Percentiles rank a stretch among this genome's conserved stretches.
phyloP scores from a whole-genome alignment of 2,329 filamentous ascomycete species.

The Monilinia fructigena region DNA sequence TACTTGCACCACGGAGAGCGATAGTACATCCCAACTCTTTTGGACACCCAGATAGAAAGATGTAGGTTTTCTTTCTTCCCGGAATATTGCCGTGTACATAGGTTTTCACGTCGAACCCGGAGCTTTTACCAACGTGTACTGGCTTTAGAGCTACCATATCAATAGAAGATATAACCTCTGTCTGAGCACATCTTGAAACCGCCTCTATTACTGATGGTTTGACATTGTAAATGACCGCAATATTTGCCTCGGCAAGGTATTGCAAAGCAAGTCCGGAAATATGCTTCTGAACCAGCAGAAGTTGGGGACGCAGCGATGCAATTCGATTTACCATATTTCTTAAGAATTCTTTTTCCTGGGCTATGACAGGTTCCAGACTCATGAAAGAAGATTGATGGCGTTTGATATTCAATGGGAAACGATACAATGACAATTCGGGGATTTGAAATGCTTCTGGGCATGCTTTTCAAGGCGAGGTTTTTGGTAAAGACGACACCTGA shows the following conservation, averaged over 20 bases:
- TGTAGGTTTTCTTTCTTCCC: slow-evolving; percentile 86
- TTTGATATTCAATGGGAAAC: slow-evolving; percentile 91
- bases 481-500: slow-evolving; percentile 97
- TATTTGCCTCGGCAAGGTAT: slow-evolving; percentile 81
- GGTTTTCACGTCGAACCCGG: slow-evolving; percentile 91
- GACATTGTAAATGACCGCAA: slow-evolving; percentile 94
- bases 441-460: slow-evolving; percentile 80
- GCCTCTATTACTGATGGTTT: slow-evolving; percentile 95
- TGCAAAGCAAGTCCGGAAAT: slow-evolving; percentile 89
- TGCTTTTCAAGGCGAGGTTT: slow-evolving; percentile 92
- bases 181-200: slow-evolving; percentile 87
- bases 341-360: slow-evolving; percentile 92
- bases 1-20: slow-evolving; percentile 78
- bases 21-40: slow-evolving; percentile 94
- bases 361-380: slow-evolving; percentile 94
- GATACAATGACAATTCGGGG: slow-evolving; percentile 90
- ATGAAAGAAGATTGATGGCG: slow-evolving; percentile 93
- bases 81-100: slow-evolving; percentile 76
- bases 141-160: slow-evolving; percentile 81
- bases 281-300: slow-evolving; percentile 88
- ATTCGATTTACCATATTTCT: slow-evolving; percentile 91
- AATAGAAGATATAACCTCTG: slow-evolving; percentile 88
- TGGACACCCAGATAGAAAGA: slow-evolving; percentile 87
- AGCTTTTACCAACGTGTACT: slow-evolving; percentile 75
- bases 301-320: slow-evolving; percentile 75